phyloP scores from a whole-genome alignment of 1,284 basidiomycete genomes.

The Inonotus obliquus region DNA sequence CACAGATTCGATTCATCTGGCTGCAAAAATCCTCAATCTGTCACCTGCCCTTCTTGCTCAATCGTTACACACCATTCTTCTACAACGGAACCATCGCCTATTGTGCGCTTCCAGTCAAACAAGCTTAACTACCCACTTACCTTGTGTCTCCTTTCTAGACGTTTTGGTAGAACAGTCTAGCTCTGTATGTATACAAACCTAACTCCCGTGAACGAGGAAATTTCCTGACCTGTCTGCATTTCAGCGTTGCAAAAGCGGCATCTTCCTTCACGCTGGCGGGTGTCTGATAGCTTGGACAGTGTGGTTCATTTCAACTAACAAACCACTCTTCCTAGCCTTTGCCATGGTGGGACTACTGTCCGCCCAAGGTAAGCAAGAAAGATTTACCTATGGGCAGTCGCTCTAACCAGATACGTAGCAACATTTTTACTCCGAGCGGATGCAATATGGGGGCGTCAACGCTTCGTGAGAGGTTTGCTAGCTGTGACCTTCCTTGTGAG shows the following conservation, averaged over 20 bases:
- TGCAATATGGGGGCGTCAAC: background rate
- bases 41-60: conserved; percentile 1
- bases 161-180: background rate
- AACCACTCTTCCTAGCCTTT: background rate
- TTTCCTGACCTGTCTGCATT: too few species aligned
- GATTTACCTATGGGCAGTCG: background rate
- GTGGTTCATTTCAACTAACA: background rate
- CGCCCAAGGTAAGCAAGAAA: background rate
- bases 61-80: conserved; percentile 4
- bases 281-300: too few species aligned
- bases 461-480: background rate
- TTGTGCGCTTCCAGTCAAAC: background rate
- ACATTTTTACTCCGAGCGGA: background rate
- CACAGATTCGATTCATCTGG: background rate
- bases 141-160: background rate
- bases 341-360: background rate
- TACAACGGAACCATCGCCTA: background rate
- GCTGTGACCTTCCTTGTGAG: background rate
- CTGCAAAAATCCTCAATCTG: background rate
- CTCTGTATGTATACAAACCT: background rate
- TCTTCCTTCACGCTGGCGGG: too few species aligned
- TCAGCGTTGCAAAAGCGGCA: too few species aligned
- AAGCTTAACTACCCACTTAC: background rate
- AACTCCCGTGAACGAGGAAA: too few species aligned
- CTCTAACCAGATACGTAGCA: background rate